Conservation (phyloP, 305 asterid genomes). For the Fraxinus dipetala region DNA sequence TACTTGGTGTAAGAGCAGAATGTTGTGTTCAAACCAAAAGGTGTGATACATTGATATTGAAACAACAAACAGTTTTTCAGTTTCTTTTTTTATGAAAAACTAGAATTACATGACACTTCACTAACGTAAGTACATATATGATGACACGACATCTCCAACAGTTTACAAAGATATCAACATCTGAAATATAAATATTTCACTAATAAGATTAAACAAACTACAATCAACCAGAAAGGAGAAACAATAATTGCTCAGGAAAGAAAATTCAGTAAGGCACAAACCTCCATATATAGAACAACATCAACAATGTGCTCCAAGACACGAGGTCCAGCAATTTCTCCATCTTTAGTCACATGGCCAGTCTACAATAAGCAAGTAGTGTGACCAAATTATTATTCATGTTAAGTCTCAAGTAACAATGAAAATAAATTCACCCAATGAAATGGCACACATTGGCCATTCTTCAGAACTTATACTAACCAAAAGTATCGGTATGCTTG, state of each 20-base stretch:
- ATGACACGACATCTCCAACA: not conserved
- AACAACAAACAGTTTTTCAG: not conserved
- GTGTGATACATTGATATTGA: not conserved
- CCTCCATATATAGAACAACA: conserved; percentile 94
- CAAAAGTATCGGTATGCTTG: conserved; percentile 78
- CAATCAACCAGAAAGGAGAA: conserved; percentile 4
- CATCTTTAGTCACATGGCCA: conserved; percentile 94
- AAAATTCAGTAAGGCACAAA: conserved; percentile 42
- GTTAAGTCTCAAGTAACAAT: not conserved
- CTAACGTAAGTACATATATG: not conserved
- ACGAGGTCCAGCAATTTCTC: conserved; percentile 99
- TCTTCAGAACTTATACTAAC: conserved; percentile 39
- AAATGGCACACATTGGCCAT: not conserved
- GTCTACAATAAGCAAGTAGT: conserved; percentile 43
- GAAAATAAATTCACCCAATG: not conserved
- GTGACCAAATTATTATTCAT: conserved; percentile 14
- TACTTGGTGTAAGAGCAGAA: conserved; percentile 11
- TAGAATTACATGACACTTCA: not conserved
- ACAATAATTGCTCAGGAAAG: conserved; percentile 19
- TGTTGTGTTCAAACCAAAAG: conserved; percentile 12
- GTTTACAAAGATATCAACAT: not conserved
- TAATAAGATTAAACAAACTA: not conserved
- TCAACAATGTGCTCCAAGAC: conserved; percentile 94
- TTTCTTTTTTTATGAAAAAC: not conserved
- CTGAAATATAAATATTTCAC: conserved; percentile 12